Conservation (phyloP, 164 flowering plant genomes). For the Magnolia officinalis region DNA sequence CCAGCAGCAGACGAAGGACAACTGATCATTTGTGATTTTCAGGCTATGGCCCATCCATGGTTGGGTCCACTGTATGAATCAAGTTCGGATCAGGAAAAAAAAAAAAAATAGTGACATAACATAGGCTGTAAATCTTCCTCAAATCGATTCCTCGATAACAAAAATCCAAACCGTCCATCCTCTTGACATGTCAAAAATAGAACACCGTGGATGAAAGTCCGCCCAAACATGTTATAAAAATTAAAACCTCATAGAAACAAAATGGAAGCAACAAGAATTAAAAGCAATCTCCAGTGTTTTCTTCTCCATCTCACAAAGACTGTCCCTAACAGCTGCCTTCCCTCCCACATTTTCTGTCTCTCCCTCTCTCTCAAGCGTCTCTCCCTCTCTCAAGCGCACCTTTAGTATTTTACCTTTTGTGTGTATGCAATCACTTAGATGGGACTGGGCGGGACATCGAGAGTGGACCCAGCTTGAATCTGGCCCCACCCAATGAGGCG, state of each 20-base stretch:
- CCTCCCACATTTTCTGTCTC: constrained; percentile 15
- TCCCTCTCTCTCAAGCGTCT: background rate
- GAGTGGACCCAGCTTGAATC: constrained; percentile 78
- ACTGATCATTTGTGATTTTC: no score
- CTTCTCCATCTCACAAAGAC: constrained; percentile 54
- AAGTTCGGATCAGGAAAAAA: no score
- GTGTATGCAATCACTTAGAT: constrained; percentile 24
- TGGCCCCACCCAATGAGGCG: constrained; percentile 94
- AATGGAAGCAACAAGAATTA: background rate
- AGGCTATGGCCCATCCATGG: no score
- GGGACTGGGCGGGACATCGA: constrained; percentile 74
- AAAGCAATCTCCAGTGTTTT: constrained; percentile 22
- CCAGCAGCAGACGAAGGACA: no score
- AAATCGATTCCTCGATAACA: no score
- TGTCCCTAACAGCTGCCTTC: constrained; percentile 17
- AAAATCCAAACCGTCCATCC: background rate
- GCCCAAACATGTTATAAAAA: background rate
- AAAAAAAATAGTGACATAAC: no score
- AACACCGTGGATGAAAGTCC: background rate
- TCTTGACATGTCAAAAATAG: background rate
- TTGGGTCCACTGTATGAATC: no score
- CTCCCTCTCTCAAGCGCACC: background rate
- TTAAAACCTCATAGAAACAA: background rate
- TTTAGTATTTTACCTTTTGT: background rate
- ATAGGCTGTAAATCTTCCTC: no score